Conservation (phyloP, 805 yeast species). For the Saturnispora hagleri region DNA sequence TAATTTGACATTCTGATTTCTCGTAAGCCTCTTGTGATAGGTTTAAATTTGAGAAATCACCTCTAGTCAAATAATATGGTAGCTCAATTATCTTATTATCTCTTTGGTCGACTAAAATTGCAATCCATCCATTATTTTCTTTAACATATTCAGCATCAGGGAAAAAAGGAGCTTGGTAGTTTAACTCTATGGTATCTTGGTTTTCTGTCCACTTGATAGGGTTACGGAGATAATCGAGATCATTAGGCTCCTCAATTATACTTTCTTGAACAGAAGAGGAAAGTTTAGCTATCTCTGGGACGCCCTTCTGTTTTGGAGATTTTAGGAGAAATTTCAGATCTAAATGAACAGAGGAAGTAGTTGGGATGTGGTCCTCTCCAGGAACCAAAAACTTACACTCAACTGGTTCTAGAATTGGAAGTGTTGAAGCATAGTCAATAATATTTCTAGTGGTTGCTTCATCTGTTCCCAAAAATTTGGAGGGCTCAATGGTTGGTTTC, state of each 20-base stretch:
- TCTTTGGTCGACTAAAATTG: conserved; percentile 58
- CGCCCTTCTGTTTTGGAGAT: conserved; percentile 60
- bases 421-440: conserved; percentile 47
- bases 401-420: conserved; percentile 62
- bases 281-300: conserved; percentile 36
- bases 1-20: conserved; percentile 41
- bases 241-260: conserved; percentile 46
- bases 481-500: conserved; percentile 44
- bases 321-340: conserved; percentile 66
- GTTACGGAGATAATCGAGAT: conserved; percentile 57
- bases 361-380: conserved; percentile 68
- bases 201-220: conserved; percentile 57
- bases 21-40: conserved; percentile 42
- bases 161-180: conserved; percentile 65
- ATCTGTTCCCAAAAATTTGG: conserved; percentile 45
- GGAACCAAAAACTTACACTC: conserved; percentile 75
- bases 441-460: conserved; percentile 30
- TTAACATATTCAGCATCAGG: conserved; percentile 42
- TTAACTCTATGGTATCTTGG: conserved; percentile 58
- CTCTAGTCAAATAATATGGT: conserved; percentile 43
- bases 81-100: conserved; percentile 75
- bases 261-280: conserved; percentile 25
- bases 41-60: conserved; percentile 46
- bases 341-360: conserved; percentile 67
- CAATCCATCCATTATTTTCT: conserved; percentile 47